These are phyloP conservation scores for Tetraselmis striata DNA, from an alignment of 139 green algal species.

Conservation along the genomic window DNA sequence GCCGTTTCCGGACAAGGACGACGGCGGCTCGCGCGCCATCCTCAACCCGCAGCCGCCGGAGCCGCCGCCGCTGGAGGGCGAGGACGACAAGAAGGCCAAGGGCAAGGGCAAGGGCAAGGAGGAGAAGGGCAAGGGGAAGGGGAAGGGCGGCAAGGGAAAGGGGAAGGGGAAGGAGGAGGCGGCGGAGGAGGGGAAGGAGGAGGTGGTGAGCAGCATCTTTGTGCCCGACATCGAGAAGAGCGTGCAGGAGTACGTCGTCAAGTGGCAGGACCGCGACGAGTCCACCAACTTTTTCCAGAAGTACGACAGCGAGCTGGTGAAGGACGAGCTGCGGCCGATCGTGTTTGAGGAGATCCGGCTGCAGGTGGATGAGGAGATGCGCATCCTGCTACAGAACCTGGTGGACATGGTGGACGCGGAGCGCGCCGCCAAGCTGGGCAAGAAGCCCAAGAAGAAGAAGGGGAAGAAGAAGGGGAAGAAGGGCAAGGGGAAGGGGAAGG, in stretches of 20 bases:
- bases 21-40: constrained; percentile 72
- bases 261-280: constrained; percentile 69
- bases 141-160: constrained; percentile 23
- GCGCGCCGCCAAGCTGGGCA: constrained; percentile 6
- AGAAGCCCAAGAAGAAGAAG: constrained; percentile 11
- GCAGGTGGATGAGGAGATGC: constrained; percentile 82
- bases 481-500: constrained; percentile 33
- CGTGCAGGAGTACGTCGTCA: constrained; percentile 66
- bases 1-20: constrained; percentile 63
- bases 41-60: constrained; percentile 61
- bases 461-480: constrained; percentile 47
- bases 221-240: constrained; percentile 54
- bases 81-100: constrained; percentile 29
- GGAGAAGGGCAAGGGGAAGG: constrained; percentile 32
- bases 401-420: constrained; percentile 69
- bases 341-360: constrained; percentile 84
- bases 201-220: constrained; percentile 52
- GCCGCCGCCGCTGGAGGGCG: constrained; percentile 30
- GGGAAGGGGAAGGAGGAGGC: constrained; percentile 33
- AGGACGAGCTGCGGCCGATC: constrained; percentile 75
- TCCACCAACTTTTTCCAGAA: constrained; percentile 64
- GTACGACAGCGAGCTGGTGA: constrained; percentile 68
- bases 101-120: constrained; percentile 27
- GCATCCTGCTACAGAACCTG: constrained; percentile 75
- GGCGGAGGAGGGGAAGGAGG: constrained; percentile 19